Conservation (phyloP, 2,329 filamentous ascomycete species). For the Paecilomyces niveus region DNA sequence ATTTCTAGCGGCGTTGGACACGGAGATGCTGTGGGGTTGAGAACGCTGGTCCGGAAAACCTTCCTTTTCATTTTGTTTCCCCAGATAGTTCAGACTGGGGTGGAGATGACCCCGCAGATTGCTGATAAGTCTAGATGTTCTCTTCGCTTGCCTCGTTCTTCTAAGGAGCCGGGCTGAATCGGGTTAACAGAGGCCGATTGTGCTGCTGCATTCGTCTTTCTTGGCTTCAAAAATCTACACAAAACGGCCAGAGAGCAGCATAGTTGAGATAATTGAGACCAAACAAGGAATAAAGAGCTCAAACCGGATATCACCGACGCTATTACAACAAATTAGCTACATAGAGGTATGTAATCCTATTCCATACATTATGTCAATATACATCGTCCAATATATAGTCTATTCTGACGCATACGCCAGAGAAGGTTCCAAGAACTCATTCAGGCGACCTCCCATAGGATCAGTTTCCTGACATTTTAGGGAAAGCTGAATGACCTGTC, state of each 20-base stretch:
- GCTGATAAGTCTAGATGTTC: no score
- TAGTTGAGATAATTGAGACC: background rate
- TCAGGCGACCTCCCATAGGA: background rate
- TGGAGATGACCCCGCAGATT: background rate
- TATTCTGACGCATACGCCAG: background rate
- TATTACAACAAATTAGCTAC: slow-evolving; percentile 1
- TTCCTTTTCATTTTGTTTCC: background rate
- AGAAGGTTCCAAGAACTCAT: background rate
- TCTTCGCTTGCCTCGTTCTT: no score
- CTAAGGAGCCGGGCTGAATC: background rate
- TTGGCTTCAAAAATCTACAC: background rate
- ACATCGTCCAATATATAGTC: background rate
- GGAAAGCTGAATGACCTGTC: background rate
- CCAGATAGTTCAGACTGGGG: background rate
- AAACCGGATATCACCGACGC: slow-evolving; percentile 19
- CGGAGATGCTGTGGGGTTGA: background rate
- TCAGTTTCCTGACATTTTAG: background rate
- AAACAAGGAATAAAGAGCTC: background rate
- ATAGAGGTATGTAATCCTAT: background rate
- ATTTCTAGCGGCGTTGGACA: background rate
- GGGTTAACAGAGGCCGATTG: background rate
- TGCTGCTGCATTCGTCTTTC: background rate
- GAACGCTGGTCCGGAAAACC: background rate
- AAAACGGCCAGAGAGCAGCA: background rate
- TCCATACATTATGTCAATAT: background rate